phyloP scores from a whole-genome alignment of 2,329 filamentous ascomycete genomes.

The Colletotrichum theobromicola region DNA sequence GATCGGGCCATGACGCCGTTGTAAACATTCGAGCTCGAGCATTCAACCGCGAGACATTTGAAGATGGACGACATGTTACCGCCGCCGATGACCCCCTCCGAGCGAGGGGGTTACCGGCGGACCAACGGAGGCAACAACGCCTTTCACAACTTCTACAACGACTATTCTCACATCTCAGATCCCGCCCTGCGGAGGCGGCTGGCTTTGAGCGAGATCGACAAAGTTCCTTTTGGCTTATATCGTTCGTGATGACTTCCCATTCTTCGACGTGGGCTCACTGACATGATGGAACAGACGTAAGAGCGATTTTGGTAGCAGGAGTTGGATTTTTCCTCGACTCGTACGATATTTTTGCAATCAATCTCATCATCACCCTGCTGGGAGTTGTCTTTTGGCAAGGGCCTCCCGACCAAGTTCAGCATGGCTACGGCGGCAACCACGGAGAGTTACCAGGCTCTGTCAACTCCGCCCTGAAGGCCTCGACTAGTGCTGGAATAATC shows the following conservation, averaged over 20 bases:
- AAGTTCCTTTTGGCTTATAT: slow-evolving; percentile 77
- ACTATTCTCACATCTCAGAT: slow-evolving; percentile 69
- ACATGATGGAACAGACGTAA: slow-evolving; percentile 57
- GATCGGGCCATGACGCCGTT: slow-evolving; percentile 4
- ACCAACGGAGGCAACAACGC: slow-evolving; percentile 70
- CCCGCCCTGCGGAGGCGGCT: slow-evolving; percentile 78
- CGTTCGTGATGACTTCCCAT: slow-evolving; percentile 42
- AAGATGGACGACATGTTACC: slow-evolving; percentile 43
- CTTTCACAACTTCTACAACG: slow-evolving; percentile 78
- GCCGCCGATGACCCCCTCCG: slow-evolving; percentile 40
- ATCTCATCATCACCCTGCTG: slow-evolving; percentile 72
- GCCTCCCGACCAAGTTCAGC: slow-evolving; percentile 30
- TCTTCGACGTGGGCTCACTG: slow-evolving; percentile 7
- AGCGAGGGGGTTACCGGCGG: slow-evolving; percentile 34
- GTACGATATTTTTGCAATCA: slow-evolving; percentile 84
- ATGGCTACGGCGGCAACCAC: slow-evolving; percentile 55
- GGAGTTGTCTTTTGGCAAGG: slow-evolving; percentile 78
- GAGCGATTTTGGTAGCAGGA: slow-evolving; percentile 77
- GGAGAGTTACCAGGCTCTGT: slow-evolving; percentile 67
- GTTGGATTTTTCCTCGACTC: slow-evolving; percentile 86
- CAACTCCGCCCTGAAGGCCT: slow-evolving; percentile 80
- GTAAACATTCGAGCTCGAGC: not conserved
- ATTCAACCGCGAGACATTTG: not conserved
- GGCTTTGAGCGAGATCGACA: slow-evolving; percentile 80
- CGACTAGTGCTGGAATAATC: slow-evolving; percentile 79